Percentiles rank a stretch among this genome's conserved stretches.
Evolutionary conservation across 345 rosid species (phyloP).

Genomic region (Lepidium aucheri): DNA sequence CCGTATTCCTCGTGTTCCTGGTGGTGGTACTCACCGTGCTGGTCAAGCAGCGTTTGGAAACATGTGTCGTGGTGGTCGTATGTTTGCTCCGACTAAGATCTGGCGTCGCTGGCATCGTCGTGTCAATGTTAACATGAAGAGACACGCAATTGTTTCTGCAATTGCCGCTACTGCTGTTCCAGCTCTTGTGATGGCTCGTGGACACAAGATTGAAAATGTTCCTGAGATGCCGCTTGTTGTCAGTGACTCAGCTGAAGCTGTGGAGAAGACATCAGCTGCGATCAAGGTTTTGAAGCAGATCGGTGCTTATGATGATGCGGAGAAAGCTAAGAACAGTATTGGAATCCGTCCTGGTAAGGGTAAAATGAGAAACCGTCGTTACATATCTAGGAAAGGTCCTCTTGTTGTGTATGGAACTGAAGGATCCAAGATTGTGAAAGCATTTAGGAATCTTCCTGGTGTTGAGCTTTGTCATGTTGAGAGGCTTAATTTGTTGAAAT

Average conservation of each 20-base stretch:
- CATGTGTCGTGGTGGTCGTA: conserved; percentile 99
- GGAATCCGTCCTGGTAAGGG: conserved; percentile 91
- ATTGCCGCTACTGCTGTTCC: conserved; percentile 84
- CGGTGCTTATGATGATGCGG: conserved; percentile 80
- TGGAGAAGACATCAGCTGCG: conserved; percentile 80
- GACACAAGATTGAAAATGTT: conserved; percentile 70
- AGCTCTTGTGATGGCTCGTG: conserved; percentile 82
- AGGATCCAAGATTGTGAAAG: conserved; percentile 82
- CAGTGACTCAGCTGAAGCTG: conserved; percentile 57
- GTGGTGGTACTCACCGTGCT: conserved; percentile 98
- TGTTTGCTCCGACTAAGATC: conserved; percentile 99
- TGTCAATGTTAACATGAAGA: conserved; percentile 78
- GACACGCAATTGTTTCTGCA: conserved; percentile 80
- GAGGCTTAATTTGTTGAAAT: conserved; percentile 68
- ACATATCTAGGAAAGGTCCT: conserved; percentile 84
- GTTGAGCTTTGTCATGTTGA: conserved; percentile 87
- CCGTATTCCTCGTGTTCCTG: conserved; percentile 96
- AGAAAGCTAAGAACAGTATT: conserved; percentile 83
- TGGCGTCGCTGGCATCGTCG: conserved; percentile 96
- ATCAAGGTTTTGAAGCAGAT: conserved; percentile 74
- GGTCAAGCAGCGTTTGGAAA: conserved; percentile 98
- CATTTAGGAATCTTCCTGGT: conserved; percentile 89
- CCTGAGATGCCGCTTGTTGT: conserved; percentile 86
- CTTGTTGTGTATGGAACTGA: conserved; percentile 74
- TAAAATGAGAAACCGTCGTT: conserved; percentile 79